A percentile compares a stretch with the other conserved stretches of the same genome.
phyloP scores from a whole-genome alignment of 1,284 basidiomycete species.

The Crocinoboletus sp. region DNA sequence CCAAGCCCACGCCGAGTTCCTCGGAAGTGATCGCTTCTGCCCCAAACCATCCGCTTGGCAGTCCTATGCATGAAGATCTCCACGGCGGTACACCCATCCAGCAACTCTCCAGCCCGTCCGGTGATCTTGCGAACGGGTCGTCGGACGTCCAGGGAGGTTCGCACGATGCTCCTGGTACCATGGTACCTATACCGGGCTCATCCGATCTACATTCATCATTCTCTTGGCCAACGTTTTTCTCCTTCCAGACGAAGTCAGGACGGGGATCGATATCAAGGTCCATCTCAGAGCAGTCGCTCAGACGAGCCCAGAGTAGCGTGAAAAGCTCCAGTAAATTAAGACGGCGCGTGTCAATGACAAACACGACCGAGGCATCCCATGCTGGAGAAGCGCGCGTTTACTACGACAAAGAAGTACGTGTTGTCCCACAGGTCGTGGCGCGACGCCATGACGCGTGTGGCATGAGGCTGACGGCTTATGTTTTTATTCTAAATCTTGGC shows the following conservation, averaged over 20 bases:
- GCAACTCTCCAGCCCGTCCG: constrained; percentile 7
- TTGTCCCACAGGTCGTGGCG: neutral
- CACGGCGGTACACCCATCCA: neutral
- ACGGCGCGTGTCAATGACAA: constrained; percentile 23
- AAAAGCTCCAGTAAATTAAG: constrained; percentile 44
- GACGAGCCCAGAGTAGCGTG: constrained; percentile 25
- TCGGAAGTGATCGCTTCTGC: constrained; percentile 6
- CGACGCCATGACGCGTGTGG: neutral
- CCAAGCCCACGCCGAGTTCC: constrained; percentile 9
- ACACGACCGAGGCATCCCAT: constrained; percentile 31
- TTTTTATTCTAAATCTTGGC: neutral
- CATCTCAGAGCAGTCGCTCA: constrained; percentile 13
- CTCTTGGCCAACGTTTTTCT: constrained; percentile 13
- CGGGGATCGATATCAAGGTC: constrained; percentile 14
- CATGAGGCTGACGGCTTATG: constrained; percentile 4
- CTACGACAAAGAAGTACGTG: constrained; percentile 21
- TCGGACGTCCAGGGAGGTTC: neutral
- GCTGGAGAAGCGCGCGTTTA: constrained; percentile 59
- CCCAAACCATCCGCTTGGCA: constrained; percentile 1
- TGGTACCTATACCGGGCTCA: neutral
- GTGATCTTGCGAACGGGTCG: neutral
- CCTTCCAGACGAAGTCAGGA: constrained; percentile 16
- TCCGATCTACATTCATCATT: constrained; percentile 7
- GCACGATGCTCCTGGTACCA: neutral
- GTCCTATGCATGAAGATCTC: constrained; percentile 1